Conservation (phyloP, 2,329 filamentous ascomycete species). For the Ceratocystis cubensis region DNA sequence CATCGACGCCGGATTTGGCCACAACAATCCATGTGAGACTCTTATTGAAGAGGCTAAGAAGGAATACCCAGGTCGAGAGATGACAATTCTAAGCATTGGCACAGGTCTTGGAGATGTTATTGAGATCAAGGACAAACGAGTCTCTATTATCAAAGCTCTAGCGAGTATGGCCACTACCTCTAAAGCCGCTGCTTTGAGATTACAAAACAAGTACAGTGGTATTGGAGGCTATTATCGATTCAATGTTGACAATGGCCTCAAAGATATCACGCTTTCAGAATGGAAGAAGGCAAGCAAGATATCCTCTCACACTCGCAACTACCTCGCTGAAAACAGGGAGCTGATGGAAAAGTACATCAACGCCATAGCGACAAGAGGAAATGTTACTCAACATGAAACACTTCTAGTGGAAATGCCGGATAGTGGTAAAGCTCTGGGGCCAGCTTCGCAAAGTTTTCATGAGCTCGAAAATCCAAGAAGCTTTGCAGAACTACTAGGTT, state of each 20-base stretch:
- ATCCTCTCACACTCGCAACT: constrained; percentile 23
- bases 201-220: constrained; percentile 22
- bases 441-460: too few species aligned
- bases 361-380: too few species aligned
- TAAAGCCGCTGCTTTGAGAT: background rate
- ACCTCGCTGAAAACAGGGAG: constrained; percentile 10
- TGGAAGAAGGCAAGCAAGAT: constrained; percentile 25
- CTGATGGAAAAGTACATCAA: too few species aligned
- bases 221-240: constrained; percentile 25
- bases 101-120: constrained; percentile 25
- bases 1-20: constrained; percentile 27
- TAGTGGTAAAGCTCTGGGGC: too few species aligned
- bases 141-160: background rate
- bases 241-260: constrained; percentile 26
- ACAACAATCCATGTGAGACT: constrained; percentile 28
- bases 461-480: too few species aligned
- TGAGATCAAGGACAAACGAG: constrained; percentile 19
- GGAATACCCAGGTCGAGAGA: constrained; percentile 23
- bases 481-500: too few species aligned
- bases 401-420: too few species aligned
- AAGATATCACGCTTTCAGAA: constrained; percentile 25
- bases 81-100: constrained; percentile 25
- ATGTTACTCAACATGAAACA: too few species aligned
- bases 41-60: constrained; percentile 26
- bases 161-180: background rate